phyloP scores from a whole-genome alignment of 176 grass and related monocot genomes.

The Raddia guianensis region DNA sequence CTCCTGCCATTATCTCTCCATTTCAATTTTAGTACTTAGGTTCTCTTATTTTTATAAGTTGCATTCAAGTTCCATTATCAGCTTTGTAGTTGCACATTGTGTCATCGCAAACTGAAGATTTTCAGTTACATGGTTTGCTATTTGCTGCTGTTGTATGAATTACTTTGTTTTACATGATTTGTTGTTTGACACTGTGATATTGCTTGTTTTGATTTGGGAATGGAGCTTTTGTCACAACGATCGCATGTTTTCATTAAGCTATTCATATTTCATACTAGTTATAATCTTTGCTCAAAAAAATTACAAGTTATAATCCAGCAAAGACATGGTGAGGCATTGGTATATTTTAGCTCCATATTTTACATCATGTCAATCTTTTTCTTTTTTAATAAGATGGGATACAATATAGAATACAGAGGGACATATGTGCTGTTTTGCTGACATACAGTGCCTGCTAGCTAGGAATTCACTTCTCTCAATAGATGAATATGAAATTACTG shows the following conservation, averaged over 20 bases:
- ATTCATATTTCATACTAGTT: not conserved
- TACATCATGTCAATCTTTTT: not conserved
- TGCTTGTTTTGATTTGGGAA: not conserved
- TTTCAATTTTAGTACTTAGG: not conserved
- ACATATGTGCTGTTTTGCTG: constrained; percentile 7
- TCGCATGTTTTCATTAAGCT: not conserved
- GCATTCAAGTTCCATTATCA: not conserved
- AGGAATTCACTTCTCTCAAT: not conserved
- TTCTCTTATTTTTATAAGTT: not conserved
- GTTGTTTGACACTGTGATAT: not conserved
- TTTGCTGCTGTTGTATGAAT: not conserved
- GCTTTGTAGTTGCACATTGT: not conserved
- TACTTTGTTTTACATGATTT: not conserved
- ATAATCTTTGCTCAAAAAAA: not conserved
- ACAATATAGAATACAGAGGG: not conserved
- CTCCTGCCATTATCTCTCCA: not conserved
- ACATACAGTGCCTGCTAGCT: not conserved
- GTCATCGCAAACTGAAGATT: not conserved
- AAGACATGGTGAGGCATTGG: constrained; percentile 5
- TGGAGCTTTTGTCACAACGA: not conserved
- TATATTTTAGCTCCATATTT: not conserved
- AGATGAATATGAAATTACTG: not conserved
- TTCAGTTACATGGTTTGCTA: not conserved
- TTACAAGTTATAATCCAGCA: not conserved
- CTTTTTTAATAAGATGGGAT: not conserved